Evolutionary conservation across 306 rosid genomes (phyloP), one percentile per base, ranked within the genome.

Genomic region (Ochetophila trinervis): DNA sequence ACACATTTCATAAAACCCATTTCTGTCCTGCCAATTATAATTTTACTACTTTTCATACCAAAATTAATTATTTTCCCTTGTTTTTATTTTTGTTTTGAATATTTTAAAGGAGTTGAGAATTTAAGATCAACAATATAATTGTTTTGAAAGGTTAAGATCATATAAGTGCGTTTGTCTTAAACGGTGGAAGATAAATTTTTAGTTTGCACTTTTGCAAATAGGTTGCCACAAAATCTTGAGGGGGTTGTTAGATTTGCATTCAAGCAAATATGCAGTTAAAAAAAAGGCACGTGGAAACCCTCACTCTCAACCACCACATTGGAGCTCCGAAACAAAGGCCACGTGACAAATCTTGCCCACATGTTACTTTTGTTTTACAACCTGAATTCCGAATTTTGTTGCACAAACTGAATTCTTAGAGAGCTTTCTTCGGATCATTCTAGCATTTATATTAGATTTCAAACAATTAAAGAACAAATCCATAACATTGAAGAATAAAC

Each of bases 331-430:
- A 60, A 52, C 14, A 68, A 66, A 65, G 21, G 80, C 62, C 84
- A 78, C 70, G 80, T 78, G 65, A 60, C 34, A 63, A 67, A 70
- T 66, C 35, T 14, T 37, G 53, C 34, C 53, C 66, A 62, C 66
- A 62, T 14, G 20, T 22, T 47, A 12, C 18, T n/a, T 63, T 49
- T 9, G 21, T n/a, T 42, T 19, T 20, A 23, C n/a, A 63, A 47
- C 68, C n/a, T 45, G 0, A 47, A 6, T 16, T 21, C 59, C 68
- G 42, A 40, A 30, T 50, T 63, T 63, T 48, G 57, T 27, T 48
- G 34, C 45, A 3, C 53, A 40, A 62, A 32, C 40, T 51, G 40
- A n/a, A 40, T 10, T 23, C 52, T 8, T 12, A 8, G 12, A 12
- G 36, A 40, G 66, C 53, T 62, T 40, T 12, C 19, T 62, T 62